Conservation (phyloP, 1,139 yeast genomes). For the Meyerozyma carpophila region DNA sequence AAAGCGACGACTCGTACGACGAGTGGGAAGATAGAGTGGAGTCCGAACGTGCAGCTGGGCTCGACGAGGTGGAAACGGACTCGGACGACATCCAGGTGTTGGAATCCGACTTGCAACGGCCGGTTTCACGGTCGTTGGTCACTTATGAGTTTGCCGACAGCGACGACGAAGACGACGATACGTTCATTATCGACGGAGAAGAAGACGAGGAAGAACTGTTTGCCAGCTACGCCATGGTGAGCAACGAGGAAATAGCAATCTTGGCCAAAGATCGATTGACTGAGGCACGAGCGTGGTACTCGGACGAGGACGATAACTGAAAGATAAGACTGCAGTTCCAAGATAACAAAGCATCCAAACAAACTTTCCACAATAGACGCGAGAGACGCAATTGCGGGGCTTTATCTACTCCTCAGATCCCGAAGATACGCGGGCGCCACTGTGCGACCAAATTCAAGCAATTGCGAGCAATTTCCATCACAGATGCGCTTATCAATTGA, state of each 20-base stretch:
- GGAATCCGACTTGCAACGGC: slow-evolving; percentile 5
- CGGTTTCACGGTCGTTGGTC: slow-evolving; percentile 3
- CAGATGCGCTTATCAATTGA: background rate
- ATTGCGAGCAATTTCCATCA: background rate
- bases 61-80: slow-evolving; percentile 10
- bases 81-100: slow-evolving; percentile 7
- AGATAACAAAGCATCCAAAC: background rate
- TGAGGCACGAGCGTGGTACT: slow-evolving; percentile 12
- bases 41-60: slow-evolving; percentile 13
- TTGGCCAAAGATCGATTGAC: slow-evolving; percentile 8
- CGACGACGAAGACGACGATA: slow-evolving; percentile 24
- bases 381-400: background rate
- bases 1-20: slow-evolving; percentile 14
- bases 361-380: background rate
- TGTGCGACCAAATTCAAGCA: background rate
- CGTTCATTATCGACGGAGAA: slow-evolving; percentile 16
- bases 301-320: slow-evolving; percentile 9
- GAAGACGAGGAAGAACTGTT: slow-evolving; percentile 12
- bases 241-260: slow-evolving; percentile 8
- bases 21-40: slow-evolving; percentile 21
- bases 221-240: background rate
- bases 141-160: slow-evolving; percentile 12
- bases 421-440: background rate
- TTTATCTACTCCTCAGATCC: background rate
- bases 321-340: background rate